A percentile compares a stretch with the other conserved stretches of the same genome.
phyloP scores from a whole-genome alignment of 495 filamentous ascomycete species.

The Penicillium simplicissimum region DNA sequence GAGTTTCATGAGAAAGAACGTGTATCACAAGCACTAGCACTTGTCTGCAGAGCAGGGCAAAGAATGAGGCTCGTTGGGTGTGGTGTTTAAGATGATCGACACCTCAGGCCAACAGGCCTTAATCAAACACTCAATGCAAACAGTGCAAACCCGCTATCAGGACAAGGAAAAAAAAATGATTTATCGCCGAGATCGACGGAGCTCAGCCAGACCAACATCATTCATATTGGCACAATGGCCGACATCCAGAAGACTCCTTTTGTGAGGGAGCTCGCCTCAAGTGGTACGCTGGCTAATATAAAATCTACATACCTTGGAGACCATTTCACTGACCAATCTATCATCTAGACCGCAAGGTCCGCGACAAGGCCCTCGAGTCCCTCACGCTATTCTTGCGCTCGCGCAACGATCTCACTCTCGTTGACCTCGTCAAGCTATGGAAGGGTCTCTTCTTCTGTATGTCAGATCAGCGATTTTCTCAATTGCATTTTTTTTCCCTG shows the following conservation, averaged over 20 bases:
- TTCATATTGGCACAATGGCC: conserved; percentile 38
- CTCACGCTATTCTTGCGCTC: conserved; percentile 76
- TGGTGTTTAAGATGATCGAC: conserved; percentile 8
- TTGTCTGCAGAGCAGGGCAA: background rate
- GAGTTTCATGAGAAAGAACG: background rate
- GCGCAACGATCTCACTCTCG: conserved; percentile 61
- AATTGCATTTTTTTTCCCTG: background rate
- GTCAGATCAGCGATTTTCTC: conserved; percentile 9
- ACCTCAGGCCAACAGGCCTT: conserved; percentile 19
- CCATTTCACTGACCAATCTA: conserved; percentile 7
- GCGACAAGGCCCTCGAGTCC: conserved; percentile 77
- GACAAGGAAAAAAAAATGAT: conserved; percentile 37
- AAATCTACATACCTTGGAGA: background rate
- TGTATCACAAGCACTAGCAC: background rate
- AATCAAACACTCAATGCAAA: conserved; percentile 25
- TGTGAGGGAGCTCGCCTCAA: conserved; percentile 74
- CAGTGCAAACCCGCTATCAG: conserved; percentile 37
- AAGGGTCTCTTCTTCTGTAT: conserved; percentile 94
- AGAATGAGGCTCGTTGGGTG: background rate
- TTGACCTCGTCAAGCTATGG: conserved; percentile 91
- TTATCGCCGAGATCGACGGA: conserved; percentile 29
- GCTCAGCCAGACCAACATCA: conserved; percentile 6
- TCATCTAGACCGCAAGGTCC: conserved; percentile 71
- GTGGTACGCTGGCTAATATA: conserved; percentile 51
- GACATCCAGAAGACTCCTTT: conserved; percentile 65